phyloP scores from a whole-genome alignment of 352 stramenopile genomes.

The Lagenidium sp. region DNA sequence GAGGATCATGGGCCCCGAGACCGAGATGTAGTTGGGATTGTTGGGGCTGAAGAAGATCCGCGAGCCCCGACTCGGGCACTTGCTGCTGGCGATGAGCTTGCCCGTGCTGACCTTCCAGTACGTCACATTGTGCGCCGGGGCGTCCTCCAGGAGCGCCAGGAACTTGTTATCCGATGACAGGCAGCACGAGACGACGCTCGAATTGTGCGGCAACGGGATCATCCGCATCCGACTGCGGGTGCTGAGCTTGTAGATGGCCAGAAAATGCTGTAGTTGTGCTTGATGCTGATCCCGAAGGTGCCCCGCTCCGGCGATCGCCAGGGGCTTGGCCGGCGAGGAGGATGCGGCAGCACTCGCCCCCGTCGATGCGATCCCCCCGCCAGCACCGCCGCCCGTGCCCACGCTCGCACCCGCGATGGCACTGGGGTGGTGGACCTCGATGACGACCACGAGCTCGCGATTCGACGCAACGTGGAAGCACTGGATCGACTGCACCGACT shows the following conservation, averaged over 20 bases:
- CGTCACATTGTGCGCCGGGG: constrained; percentile 55
- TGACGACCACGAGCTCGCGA: constrained; percentile 55
- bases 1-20: constrained; percentile 65
- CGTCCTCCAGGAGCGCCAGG: constrained; percentile 58
- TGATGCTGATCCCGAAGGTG: constrained; percentile 19
- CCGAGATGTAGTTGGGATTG: constrained; percentile 64
- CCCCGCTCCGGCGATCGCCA: neutral
- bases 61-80: constrained; percentile 53
- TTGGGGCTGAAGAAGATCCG: constrained; percentile 62
- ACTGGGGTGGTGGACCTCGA: constrained; percentile 33
- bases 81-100: constrained; percentile 63
- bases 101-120: constrained; percentile 76
- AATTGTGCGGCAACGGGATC: constrained; percentile 36
- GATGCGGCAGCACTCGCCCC: neutral
- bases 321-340: constrained; percentile 1
- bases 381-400: neutral
- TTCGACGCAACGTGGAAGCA: constrained; percentile 64
- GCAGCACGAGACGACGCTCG: constrained; percentile 49
- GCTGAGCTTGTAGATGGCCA: constrained; percentile 57
- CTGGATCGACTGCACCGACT: constrained; percentile 37
- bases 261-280: constrained; percentile 24
- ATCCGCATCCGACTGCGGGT: constrained; percentile 32
- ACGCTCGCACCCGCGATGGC: neutral
- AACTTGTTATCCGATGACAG: constrained; percentile 78
- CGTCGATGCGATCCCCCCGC: neutral